These are phyloP conservation scores for Pseudogymnoascus sp. DNA, from an alignment of 2,329 filamentous ascomycete species.

Conservation along the genomic window DNA sequence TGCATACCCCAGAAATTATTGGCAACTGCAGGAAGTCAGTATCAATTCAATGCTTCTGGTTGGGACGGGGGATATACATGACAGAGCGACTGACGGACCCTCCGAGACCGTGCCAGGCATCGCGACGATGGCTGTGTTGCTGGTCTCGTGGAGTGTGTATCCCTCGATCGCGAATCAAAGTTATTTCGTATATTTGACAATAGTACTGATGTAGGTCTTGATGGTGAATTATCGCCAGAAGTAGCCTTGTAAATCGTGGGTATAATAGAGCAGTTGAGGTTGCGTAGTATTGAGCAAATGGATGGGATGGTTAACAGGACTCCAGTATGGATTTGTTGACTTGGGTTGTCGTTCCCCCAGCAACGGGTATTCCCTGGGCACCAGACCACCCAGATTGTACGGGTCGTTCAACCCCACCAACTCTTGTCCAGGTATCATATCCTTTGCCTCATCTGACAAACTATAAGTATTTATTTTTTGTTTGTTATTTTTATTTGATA, in stretches of 20 bases:
- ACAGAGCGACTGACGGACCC: conserved; percentile 31
- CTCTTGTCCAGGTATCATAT: neutral
- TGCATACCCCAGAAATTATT: conserved; percentile 86
- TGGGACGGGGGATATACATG: conserved; percentile 20
- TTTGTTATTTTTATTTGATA: neutral
- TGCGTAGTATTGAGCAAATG: neutral
- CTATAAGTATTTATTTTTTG: neutral
- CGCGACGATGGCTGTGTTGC: conserved; percentile 8
- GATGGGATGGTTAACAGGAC: neutral
- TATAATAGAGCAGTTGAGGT: neutral
- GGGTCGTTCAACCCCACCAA: neutral
- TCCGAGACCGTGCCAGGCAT: conserved; percentile 29
- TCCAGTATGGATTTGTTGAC: conserved; percentile 1
- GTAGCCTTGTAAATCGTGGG: neutral
- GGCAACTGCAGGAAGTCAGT: conserved; percentile 59
- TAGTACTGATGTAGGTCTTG: neutral
- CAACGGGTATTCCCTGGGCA: neutral
- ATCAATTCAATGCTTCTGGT: conserved; percentile 11
- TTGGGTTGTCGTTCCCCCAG: conserved; percentile 1
- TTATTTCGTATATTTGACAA: neutral
- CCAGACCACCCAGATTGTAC: neutral
- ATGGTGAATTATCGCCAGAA: neutral
- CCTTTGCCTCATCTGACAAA: neutral
- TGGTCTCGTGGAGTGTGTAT: conserved; percentile 1
- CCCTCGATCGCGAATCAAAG: neutral